These are phyloP conservation scores for Coix lacrymajobi DNA, from an alignment of 176 grass and related monocot species.

Conservation along the genomic window DNA sequence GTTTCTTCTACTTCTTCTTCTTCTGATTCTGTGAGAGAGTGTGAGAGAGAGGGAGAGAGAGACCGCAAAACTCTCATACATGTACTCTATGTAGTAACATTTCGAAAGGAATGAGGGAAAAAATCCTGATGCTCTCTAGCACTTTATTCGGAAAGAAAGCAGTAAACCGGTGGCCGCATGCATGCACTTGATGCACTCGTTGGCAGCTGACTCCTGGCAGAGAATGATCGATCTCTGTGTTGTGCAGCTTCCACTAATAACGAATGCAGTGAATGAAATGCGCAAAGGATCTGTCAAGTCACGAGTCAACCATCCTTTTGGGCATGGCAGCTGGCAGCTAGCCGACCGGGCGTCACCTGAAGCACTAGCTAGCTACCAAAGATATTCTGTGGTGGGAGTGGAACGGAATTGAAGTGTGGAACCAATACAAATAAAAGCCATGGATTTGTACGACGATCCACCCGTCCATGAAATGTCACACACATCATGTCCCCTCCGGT, in stretches of 20 bases:
- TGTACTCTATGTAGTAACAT: not conserved
- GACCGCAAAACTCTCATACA: too few species aligned
- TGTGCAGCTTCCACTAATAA: not conserved
- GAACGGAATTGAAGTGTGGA: too few species aligned
- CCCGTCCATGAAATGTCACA: too few species aligned
- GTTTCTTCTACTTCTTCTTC: too few species aligned
- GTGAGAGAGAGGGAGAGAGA: too few species aligned
- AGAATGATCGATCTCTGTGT: not conserved
- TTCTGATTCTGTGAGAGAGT: too few species aligned
- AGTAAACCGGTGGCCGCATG: not conserved
- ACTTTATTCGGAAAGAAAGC: not conserved
- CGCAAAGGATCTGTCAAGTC: not conserved
- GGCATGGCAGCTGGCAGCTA: not conserved
- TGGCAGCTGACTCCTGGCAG: not conserved
- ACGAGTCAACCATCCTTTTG: conserved; percentile 29
- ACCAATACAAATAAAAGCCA: too few species aligned
- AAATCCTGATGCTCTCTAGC: not conserved
- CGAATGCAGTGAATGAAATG: not conserved
- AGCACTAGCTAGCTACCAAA: not conserved
- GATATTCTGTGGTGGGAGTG: not conserved
- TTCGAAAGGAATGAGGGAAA: not conserved
- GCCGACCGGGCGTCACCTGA: conserved; percentile 17
- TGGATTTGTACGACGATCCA: too few species aligned
- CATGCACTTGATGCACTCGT: not conserved
- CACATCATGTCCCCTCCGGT: too few species aligned